Evolutionary conservation across 768 basidiomycete species (phyloP).

Genomic region (Serendipita sp.): DNA sequence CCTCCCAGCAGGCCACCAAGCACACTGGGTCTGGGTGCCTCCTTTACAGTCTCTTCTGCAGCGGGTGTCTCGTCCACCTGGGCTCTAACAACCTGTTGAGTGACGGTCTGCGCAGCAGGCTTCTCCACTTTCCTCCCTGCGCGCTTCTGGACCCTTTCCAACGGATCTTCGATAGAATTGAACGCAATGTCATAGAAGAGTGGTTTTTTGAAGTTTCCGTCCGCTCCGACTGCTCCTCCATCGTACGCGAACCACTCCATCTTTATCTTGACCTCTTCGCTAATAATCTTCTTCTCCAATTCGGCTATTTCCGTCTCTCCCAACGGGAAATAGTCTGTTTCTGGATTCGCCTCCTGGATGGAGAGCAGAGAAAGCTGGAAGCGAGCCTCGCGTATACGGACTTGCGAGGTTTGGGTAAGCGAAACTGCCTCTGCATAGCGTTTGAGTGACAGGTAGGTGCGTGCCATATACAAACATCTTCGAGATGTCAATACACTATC

Average conservation of each 20-base stretch:
- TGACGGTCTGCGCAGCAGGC: conserved; percentile 15
- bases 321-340: conserved; percentile 42
- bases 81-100: conserved; percentile 35
- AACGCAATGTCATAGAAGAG: conserved; percentile 89
- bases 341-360: conserved; percentile 29
- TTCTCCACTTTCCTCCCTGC: conserved; percentile 36
- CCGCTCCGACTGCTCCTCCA: conserved; percentile 40
- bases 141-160: conserved; percentile 55
- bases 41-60: background rate
- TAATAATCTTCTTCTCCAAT: conserved; percentile 37
- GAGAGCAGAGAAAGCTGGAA: conserved; percentile 35
- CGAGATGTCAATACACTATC: background rate
- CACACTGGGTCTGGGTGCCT: conserved; percentile 31
- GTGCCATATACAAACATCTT: conserved; percentile 63
- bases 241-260: conserved; percentile 68
- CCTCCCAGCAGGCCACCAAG: conserved; percentile 57
- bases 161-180: conserved; percentile 79
- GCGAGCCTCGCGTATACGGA: conserved; percentile 61
- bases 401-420: conserved; percentile 51
- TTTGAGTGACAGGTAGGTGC: conserved; percentile 53
- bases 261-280: conserved; percentile 39
- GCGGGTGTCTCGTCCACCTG: conserved; percentile 16
- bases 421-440: conserved; percentile 58
- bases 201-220: conserved; percentile 49
- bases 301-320: conserved; percentile 11